Evolutionary conservation across 1,284 basidiomycete species (phyloP), one percentile per base, ranked within the genome.

Genomic region (Trichosporon inkin): DNA sequence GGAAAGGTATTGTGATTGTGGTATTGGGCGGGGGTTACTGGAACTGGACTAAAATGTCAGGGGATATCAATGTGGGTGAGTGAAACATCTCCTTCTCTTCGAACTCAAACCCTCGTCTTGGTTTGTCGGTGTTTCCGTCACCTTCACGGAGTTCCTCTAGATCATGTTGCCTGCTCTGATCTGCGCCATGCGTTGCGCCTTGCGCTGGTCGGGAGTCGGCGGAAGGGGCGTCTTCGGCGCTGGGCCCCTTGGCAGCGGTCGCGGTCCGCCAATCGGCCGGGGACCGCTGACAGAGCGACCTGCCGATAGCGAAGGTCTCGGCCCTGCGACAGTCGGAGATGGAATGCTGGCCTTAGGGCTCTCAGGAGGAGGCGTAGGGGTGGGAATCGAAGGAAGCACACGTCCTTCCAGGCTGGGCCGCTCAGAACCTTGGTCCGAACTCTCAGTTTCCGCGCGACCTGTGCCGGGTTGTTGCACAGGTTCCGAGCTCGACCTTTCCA

Each of bases 371-470:
- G 28, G 28, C 28, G 44, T 32, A 8, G 44, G 22, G 4, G 44
- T 32, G 22, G 44, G 44, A 8, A 32, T 24, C 1, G 7, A 7
- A 6, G 44, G 44, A 22, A 49, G 44, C 22, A 22, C 13, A 8
- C 44, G 44, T 8, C 44, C 44, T 32, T 49, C 44, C 24, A 49
- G 44, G 28, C 44, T 49, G 44, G 44, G 44, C 14, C 44, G 44
- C 16, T 49, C 44, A 16, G 28, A 16, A 32, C 22, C n/a, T 49
- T 32, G 28, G 4, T 49, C 44, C 24, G 28, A 13, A 24, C 44
- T 49, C 6, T 22, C 22, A n/a, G 28, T 32, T 4, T 32, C 28
- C 28, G 28, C 28, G 28, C 4, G 28, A 32, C 28, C 28, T 8
- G 8, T 32, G 28, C 28, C 8, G 28, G 28, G 28, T 32, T 32